Evolutionary conservation across 1,139 yeast genomes (phyloP), one percentile per base, ranked within the genome.

Genomic region (Candida sojae): DNA sequence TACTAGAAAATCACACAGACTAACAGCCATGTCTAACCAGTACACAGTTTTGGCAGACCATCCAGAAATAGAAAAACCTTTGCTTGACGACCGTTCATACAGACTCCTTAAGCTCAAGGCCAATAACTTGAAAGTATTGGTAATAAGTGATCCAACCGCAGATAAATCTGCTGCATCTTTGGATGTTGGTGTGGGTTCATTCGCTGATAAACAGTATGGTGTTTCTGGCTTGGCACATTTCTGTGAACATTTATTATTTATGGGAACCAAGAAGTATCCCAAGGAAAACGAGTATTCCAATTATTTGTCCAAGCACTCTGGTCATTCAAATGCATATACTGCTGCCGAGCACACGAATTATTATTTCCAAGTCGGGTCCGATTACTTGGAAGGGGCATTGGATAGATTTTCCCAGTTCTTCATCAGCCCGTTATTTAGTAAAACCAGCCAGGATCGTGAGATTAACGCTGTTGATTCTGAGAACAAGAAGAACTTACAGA

Each of bases 241-340:
- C 66, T 91, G 97, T 68, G 99, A 93, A 70, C 99, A 93, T 68
- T 75, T 93, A 56, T 73, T 93, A 52, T 93, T 93, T 65, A 90
- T 93, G 97, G 99, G 99, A n/a, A 92, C 98, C 4, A 76, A 81
- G 57, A 92, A 91, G 67, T 93, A 86, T 60, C 99, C 99, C 0
- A 76, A 79, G 51, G 99, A 93, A 65, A 91, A 90, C 64, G 98
- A 90, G 58, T 93, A 93, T 66, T 77, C 86, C 42, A 81, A 85
- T 48, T 93, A 79, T 63, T 71, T 93, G 52, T 78, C 96, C 6
- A 83, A 86, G 52, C 96, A 81, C 56, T 74, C 80, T 21, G 86
- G 86, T 2, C 71, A 70, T 53, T 77, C 83, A 29, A 89, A 89
- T 61, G 99, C 99, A 0, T 93, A 86, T 65, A 93, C 99, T 0